phyloP scores from a whole-genome alignment of 2,329 filamentous ascomycete genomes.

The Colletotrichum costaricense region DNA sequence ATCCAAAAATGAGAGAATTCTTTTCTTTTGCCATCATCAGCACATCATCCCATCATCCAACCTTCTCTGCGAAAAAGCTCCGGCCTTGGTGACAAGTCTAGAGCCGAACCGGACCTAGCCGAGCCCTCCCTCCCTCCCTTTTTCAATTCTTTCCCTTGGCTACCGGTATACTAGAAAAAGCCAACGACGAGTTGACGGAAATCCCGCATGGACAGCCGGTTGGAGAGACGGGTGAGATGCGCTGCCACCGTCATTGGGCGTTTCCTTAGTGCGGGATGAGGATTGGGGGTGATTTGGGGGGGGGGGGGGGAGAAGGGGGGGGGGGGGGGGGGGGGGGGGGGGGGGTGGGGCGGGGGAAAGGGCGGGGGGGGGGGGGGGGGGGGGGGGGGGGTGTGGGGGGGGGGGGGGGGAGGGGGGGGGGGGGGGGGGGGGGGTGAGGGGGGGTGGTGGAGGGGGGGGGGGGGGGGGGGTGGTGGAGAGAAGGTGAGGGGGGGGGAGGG shows the following conservation, averaged over 20 bases:
- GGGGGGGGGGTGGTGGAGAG: background rate
- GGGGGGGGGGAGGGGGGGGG: background rate
- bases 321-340: background rate
- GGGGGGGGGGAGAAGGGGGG: too few relatives aligned
- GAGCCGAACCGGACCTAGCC: background rate
- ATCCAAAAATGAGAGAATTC: background rate
- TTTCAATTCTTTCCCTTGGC: background rate
- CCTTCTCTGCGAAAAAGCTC: background rate
- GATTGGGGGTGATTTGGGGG: background rate
- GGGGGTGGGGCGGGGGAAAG: too few relatives aligned
- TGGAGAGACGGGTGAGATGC: background rate
- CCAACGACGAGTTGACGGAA: background rate
- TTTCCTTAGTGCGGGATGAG: background rate
- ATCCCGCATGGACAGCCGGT: background rate
- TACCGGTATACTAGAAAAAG: too few relatives aligned
- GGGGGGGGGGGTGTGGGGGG: background rate
- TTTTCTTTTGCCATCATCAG: background rate
- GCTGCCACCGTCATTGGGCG: background rate
- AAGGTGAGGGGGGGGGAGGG: too few relatives aligned
- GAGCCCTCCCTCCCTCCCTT: background rate
- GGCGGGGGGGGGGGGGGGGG: background rate
- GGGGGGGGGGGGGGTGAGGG: background rate
- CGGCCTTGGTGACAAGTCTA: background rate
- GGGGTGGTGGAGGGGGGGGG: background rate
- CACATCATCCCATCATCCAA: background rate